These are phyloP conservation scores for Neocucurbitaria cava DNA, from an alignment of 2,329 filamentous ascomycete genomes.

Conservation along the genomic window DNA sequence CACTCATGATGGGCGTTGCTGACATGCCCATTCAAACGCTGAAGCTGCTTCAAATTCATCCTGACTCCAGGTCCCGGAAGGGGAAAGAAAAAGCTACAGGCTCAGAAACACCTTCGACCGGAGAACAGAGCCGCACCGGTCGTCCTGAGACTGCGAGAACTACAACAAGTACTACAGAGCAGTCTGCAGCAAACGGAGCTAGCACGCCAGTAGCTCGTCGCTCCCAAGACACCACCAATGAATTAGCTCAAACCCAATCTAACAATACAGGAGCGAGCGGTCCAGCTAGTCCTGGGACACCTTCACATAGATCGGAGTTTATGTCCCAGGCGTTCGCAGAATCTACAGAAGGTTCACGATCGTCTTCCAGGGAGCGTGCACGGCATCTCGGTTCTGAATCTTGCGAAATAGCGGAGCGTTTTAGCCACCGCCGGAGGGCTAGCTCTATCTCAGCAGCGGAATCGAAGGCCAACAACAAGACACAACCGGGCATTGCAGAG, in stretches of 20 bases:
- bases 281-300: constrained; percentile 26
- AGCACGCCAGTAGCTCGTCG: constrained; percentile 24
- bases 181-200: constrained; percentile 24
- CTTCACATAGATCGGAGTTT: constrained; percentile 34
- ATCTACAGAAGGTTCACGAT: constrained; percentile 37
- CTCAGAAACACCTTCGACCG: constrained; percentile 16
- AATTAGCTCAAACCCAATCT: constrained; percentile 11
- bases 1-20: constrained; percentile 81
- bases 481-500: constrained; percentile 19
- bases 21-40: constrained; percentile 69
- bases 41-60: constrained; percentile 56
- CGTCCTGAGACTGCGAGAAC: constrained; percentile 18
- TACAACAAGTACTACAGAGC: constrained; percentile 16
- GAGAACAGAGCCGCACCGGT: constrained; percentile 21
- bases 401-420: constrained; percentile 3
- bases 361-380: constrained; percentile 31
- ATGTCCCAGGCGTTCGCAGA: constrained; percentile 44
- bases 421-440: constrained; percentile 16
- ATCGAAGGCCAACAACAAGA: constrained; percentile 20
- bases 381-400: constrained; percentile 6
- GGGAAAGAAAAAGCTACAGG: constrained; percentile 30
- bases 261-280: constrained; percentile 13
- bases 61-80: constrained; percentile 40
- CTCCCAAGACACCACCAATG: constrained; percentile 8
- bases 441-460: constrained; percentile 28